Conservation (phyloP, 441 rosid genomes). For the Cnidoscolus chayamansa region DNA sequence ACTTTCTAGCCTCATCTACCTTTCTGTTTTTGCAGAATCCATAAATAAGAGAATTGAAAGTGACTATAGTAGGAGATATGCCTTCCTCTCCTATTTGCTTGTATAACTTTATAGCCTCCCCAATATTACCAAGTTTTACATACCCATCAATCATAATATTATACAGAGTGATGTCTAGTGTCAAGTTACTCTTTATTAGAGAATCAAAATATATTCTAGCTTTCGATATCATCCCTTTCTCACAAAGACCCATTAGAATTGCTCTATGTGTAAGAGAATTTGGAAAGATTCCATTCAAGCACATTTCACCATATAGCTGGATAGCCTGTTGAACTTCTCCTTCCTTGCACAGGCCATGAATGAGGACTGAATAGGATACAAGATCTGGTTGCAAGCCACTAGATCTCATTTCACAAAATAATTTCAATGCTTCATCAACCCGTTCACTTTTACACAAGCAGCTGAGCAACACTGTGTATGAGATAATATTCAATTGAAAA, state of each 20-base stretch:
- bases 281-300: conserved; percentile 41
- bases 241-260: conserved; percentile 54
- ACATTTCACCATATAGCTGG: conserved; percentile 49
- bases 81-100: conserved; percentile 37
- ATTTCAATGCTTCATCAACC: conserved; percentile 45
- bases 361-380: conserved; percentile 60
- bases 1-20: conserved; percentile 47
- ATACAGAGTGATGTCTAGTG: conserved; percentile 44
- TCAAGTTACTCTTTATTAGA: conserved; percentile 34
- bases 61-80: conserved; percentile 52
- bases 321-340: conserved; percentile 55
- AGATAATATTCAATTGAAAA: conserved; percentile 39
- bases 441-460: conserved; percentile 60
- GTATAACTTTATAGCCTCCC: conserved; percentile 50
- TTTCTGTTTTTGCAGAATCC: conserved; percentile 56
- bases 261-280: conserved; percentile 43
- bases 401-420: conserved; percentile 51
- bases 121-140: conserved; percentile 46
- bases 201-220: conserved; percentile 57
- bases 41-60: conserved; percentile 69
- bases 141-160: conserved; percentile 69
- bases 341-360: conserved; percentile 68
- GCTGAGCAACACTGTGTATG: conserved; percentile 50
- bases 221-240: conserved; percentile 45
- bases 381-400: conserved; percentile 48